Conservation (phyloP, 2,329 filamentous ascomycete species). For the Monosporascus sp. region DNA sequence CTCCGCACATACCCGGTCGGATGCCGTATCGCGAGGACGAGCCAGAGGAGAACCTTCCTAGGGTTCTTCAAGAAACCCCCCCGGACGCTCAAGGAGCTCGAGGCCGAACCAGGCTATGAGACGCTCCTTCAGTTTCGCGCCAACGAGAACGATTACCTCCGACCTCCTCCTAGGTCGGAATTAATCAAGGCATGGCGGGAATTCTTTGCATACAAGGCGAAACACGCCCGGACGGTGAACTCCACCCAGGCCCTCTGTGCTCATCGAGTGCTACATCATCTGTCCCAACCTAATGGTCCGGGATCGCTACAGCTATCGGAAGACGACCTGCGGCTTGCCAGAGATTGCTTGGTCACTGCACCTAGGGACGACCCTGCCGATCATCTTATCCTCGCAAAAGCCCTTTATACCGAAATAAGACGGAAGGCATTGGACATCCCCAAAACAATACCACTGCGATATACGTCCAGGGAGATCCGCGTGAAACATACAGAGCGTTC, state of each 20-base stretch:
- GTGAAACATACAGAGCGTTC: neutral
- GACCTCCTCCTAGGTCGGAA: conserved; percentile 58
- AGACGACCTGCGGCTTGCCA: conserved; percentile 39
- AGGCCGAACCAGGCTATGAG: conserved; percentile 66
- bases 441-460: conserved; percentile 2
- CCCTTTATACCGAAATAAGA: conserved; percentile 36
- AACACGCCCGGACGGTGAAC: conserved; percentile 48
- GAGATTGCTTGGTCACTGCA: conserved; percentile 36
- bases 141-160: conserved; percentile 55
- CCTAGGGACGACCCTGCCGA: conserved; percentile 38
- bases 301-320: conserved; percentile 27
- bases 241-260: conserved; percentile 61
- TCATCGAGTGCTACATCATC: conserved; percentile 54
- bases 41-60: conserved; percentile 55
- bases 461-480: conserved; percentile 5
- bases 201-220: conserved; percentile 55
- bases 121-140: conserved; percentile 64
- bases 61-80: conserved; percentile 56
- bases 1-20: conserved; percentile 25
- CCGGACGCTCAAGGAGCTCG: conserved; percentile 53
- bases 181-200: conserved; percentile 59
- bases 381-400: conserved; percentile 43
- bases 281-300: conserved; percentile 35
- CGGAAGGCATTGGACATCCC: conserved; percentile 8
- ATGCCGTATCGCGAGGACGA: conserved; percentile 16